A percentile compares a stretch with the other conserved stretches of the same genome.
These are phyloP conservation scores for Candolleomyces aberdarensis DNA, from an alignment of 768 basidiomycete species.

Conservation along the genomic window DNA sequence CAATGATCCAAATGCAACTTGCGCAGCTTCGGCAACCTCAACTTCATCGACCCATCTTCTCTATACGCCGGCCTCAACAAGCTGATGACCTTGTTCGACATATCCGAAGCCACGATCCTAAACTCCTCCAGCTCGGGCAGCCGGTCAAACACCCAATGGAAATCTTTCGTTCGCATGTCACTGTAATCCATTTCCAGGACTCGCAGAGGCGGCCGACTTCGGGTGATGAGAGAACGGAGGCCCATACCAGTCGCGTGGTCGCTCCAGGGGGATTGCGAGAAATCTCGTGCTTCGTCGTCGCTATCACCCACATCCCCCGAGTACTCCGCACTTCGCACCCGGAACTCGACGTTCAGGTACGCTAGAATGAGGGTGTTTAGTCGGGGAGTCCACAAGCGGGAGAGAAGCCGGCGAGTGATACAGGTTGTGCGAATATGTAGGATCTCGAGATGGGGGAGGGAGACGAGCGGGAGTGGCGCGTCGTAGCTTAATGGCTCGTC, in stretches of 20 bases:
- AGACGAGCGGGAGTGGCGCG: slow-evolving; percentile 36
- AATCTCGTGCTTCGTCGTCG: slow-evolving; percentile 72
- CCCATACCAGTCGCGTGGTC: slow-evolving; percentile 83
- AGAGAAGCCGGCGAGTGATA: slow-evolving; percentile 61
- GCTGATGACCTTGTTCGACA: slow-evolving; percentile 69
- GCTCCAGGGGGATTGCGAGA: slow-evolving; percentile 72
- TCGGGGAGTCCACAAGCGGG: slow-evolving; percentile 57
- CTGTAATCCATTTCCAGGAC: slow-evolving; percentile 77
- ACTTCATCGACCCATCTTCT: slow-evolving; percentile 17
- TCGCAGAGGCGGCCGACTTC: slow-evolving; percentile 60
- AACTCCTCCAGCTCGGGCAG: slow-evolving; percentile 57
- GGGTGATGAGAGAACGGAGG: slow-evolving; percentile 57
- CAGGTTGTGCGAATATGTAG: slow-evolving; percentile 58
- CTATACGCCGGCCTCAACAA: slow-evolving; percentile 46
- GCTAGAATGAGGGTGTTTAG: slow-evolving; percentile 61
- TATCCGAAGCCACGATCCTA: slow-evolving; percentile 75
- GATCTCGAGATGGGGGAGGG: slow-evolving; percentile 56
- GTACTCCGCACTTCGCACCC: slow-evolving; percentile 28
- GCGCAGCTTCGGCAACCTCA: slow-evolving; percentile 55
- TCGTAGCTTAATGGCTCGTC: slow-evolving; percentile 25
- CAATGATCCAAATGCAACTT: slow-evolving; percentile 58
- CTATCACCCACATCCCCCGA: slow-evolving; percentile 59
- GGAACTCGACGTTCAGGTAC: slow-evolving; percentile 64
- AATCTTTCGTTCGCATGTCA: slow-evolving; percentile 84
- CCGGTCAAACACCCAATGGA: slow-evolving; percentile 61